Conservation (phyloP, 2,329 filamentous ascomycete species). For the Talaromyces sp. region DNA sequence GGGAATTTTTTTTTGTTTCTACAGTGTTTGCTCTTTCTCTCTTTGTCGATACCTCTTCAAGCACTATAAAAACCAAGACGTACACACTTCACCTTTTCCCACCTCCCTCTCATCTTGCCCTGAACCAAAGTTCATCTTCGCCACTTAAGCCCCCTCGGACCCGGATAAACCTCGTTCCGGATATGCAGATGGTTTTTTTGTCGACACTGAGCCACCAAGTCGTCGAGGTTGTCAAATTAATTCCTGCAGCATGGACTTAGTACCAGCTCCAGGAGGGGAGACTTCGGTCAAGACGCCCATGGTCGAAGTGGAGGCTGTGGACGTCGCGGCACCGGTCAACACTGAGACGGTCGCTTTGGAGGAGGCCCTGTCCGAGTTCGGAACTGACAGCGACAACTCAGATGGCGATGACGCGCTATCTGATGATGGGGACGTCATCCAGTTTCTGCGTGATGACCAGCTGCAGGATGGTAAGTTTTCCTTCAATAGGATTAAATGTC, state of each 20-base stretch:
- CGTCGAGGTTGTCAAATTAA: constrained; percentile 33
- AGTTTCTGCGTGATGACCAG: constrained; percentile 59
- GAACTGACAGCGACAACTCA: constrained; percentile 40
- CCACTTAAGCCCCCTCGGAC: constrained; percentile 25
- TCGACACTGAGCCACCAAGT: constrained; percentile 29
- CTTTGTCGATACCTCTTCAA: constrained; percentile 38
- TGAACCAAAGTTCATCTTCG: constrained; percentile 11
- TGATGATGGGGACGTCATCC: constrained; percentile 64
- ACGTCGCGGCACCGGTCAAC: constrained; percentile 29
- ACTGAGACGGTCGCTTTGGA: constrained; percentile 32
- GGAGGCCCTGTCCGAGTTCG: constrained; percentile 38
- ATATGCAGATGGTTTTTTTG: constrained; percentile 29
- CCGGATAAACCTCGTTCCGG: constrained; percentile 37
- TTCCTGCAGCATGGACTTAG: constrained; percentile 43
- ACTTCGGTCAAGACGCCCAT: constrained; percentile 38
- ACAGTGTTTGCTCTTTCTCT: background rate
- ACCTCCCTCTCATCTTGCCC: background rate
- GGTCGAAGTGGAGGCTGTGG: constrained; percentile 40
- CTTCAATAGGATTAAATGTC: constrained; percentile 11
- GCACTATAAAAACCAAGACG: constrained; percentile 14
- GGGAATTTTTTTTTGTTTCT: background rate
- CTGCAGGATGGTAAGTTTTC: constrained; percentile 51
- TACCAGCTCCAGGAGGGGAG: constrained; percentile 38
- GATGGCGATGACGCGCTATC: constrained; percentile 65
- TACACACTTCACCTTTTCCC: background rate